phyloP scores from a whole-genome alignment of 192 early-diverging fungal species.

The Thamnidium elegans region DNA sequence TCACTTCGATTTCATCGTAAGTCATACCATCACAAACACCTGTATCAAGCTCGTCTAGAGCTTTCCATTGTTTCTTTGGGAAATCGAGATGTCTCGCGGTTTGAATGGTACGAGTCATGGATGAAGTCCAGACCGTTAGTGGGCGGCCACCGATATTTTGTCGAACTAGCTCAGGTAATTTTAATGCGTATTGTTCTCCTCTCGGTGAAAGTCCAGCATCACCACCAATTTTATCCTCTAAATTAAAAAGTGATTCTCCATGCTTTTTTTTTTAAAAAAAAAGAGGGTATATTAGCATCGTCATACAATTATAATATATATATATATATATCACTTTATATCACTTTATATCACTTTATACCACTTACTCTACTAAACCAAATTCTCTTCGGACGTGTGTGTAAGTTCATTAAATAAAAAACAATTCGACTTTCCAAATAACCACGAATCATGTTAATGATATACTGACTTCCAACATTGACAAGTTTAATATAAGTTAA shows the following conservation, averaged over 20 bases:
- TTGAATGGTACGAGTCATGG: conserved; percentile 88
- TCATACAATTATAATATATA: background rate
- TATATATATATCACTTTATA: background rate
- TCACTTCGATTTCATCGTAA: conserved; percentile 91
- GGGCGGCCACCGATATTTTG: conserved; percentile 69
- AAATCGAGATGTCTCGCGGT: conserved; percentile 76
- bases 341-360: conserved; percentile 15
- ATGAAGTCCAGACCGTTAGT: conserved; percentile 93
- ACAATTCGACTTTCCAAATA: conserved; percentile 94
- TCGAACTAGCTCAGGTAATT: conserved; percentile 76
- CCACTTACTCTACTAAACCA: conserved; percentile 76
- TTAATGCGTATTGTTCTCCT: conserved; percentile 80
- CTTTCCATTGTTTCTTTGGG: conserved; percentile 94
- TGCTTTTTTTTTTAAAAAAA: conserved; percentile 44
- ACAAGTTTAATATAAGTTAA: conserved; percentile 90
- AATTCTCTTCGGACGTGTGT: conserved; percentile 87
- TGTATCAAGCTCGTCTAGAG: conserved; percentile 93
- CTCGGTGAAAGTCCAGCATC: conserved; percentile 85
- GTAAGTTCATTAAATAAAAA: conserved; percentile 98
- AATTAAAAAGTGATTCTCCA: conserved; percentile 93
- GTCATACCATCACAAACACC: conserved; percentile 98
- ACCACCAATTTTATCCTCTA: conserved; percentile 89
- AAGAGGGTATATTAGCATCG: background rate
- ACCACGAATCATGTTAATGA: conserved; percentile 91
- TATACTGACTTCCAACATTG: conserved; percentile 85